Percentiles rank a stretch among this genome's conserved stretches.
These are phyloP conservation scores for Pseudozyma sp. DNA, from an alignment of 1,284 basidiomycete species.

Conservation along the genomic window DNA sequence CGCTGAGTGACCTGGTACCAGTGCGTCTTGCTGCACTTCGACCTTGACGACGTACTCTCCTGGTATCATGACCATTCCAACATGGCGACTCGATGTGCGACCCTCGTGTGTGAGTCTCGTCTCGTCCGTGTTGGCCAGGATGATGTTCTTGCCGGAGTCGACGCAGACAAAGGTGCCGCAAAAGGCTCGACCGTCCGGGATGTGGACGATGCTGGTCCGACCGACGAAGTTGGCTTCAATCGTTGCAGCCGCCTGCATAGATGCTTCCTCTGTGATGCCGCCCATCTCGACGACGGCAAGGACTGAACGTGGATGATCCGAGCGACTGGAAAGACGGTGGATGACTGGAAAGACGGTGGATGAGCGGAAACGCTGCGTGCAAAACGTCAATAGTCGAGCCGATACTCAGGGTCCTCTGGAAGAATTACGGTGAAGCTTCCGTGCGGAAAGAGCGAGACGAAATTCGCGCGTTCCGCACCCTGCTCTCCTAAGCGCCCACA, in stretches of 20 bases:
- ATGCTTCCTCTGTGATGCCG: background rate
- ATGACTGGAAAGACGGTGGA: too few relatives aligned
- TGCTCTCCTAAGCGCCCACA: slow-evolving; percentile 5
- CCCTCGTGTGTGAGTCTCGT: slow-evolving; percentile 9
- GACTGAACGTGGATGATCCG: too few relatives aligned
- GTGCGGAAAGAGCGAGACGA: background rate
- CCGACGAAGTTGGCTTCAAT: slow-evolving; percentile 42
- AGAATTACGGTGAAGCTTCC: background rate
- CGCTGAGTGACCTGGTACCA: background rate
- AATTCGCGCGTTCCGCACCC: background rate
- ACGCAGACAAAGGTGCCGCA: slow-evolving; percentile 58
- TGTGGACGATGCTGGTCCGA: slow-evolving; percentile 47
- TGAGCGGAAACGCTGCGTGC: too few relatives aligned
- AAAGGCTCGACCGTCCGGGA: slow-evolving; percentile 57
- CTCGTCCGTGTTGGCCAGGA: slow-evolving; percentile 51
- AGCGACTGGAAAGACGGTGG: too few relatives aligned
- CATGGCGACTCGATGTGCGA: slow-evolving; percentile 33
- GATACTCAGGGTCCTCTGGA: background rate
- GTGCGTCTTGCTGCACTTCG: slow-evolving; percentile 33
- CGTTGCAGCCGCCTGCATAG: slow-evolving; percentile 6
- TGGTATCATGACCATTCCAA: slow-evolving; percentile 62
- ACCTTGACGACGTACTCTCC: slow-evolving; percentile 45
- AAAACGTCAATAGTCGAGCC: background rate
- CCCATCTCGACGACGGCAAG: slow-evolving; percentile 12
- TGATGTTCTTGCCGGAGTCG: slow-evolving; percentile 54